These are phyloP conservation scores for Prunus kanzakura DNA, from an alignment of 306 rosid genomes.

Conservation along the genomic window DNA sequence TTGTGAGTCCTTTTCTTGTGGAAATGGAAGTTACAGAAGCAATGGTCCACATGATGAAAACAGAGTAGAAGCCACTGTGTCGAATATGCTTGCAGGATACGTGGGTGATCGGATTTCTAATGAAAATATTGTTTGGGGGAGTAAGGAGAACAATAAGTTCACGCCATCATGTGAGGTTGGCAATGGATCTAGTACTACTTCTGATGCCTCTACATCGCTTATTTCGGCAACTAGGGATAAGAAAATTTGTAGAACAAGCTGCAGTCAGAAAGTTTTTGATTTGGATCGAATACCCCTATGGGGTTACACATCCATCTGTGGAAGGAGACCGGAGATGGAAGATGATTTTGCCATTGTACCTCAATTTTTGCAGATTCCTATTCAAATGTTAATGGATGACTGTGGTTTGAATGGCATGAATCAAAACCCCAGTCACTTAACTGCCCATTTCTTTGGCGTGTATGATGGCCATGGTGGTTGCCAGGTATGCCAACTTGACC, in stretches of 20 bases:
- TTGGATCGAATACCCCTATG: slow-evolving; percentile 47
- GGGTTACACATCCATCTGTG: slow-evolving; percentile 64
- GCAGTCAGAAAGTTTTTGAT: slow-evolving; percentile 25
- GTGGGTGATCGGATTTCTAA: too few species aligned
- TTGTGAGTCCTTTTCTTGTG: slow-evolving; percentile 23
- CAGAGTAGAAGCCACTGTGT: slow-evolving; percentile 21
- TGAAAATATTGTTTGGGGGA: not conserved
- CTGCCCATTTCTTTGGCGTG: slow-evolving; percentile 69
- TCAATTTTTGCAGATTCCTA: slow-evolving; percentile 46
- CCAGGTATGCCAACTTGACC: slow-evolving; percentile 42
- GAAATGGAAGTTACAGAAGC: too few species aligned
- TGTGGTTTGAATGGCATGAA: slow-evolving; percentile 19
- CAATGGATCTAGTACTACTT: slow-evolving; percentile 29
- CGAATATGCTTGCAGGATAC: too few species aligned
- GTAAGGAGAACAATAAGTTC: slow-evolving; percentile 32
- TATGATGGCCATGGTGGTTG: slow-evolving; percentile 87
- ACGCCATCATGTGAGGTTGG: slow-evolving; percentile 8
- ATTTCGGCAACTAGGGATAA: slow-evolving; percentile 31
- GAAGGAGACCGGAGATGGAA: slow-evolving; percentile 80
- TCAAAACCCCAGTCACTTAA: slow-evolving; percentile 20
- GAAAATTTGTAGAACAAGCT: slow-evolving; percentile 33
- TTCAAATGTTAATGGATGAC: slow-evolving; percentile 42
- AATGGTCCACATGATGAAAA: slow-evolving; percentile 26
- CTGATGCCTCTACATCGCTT: slow-evolving; percentile 41
- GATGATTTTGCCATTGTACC: slow-evolving; percentile 65